phyloP scores from a whole-genome alignment of 1,139 yeast genomes.

The Kurtzmaniella quercitrusa region DNA sequence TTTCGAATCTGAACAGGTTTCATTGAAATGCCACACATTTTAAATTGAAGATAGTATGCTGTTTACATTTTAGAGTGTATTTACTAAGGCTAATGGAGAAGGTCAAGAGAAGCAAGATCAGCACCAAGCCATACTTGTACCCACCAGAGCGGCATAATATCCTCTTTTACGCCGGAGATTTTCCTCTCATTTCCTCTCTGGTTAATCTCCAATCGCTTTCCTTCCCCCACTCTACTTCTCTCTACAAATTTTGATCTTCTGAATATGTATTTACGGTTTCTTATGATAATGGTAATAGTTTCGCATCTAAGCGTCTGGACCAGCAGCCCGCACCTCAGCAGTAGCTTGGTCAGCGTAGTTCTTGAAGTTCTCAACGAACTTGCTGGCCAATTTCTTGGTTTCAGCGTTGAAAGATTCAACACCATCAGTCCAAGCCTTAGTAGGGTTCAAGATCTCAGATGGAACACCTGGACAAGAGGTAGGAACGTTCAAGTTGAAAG shows the following conservation, averaged over 20 bases:
- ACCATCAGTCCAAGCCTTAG: constrained; percentile 78
- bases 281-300: neutral
- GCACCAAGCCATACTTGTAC: too few species aligned
- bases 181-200: too few species aligned
- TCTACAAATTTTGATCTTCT: neutral
- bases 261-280: constrained; percentile 1
- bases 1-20: too few species aligned
- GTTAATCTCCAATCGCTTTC: too few species aligned
- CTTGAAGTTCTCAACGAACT: constrained; percentile 82
- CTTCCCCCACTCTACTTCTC: too few species aligned
- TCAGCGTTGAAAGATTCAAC: constrained; percentile 62
- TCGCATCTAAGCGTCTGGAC: constrained; percentile 50
- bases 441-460: constrained; percentile 78
- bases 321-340: constrained; percentile 86
- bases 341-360: constrained; percentile 84
- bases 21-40: too few species aligned
- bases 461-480: constrained; percentile 82
- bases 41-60: too few species aligned
- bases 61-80: too few species aligned
- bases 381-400: constrained; percentile 67
- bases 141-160: too few species aligned
- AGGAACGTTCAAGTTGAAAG: constrained; percentile 87
- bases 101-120: too few species aligned
- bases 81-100: too few species aligned
- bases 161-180: too few species aligned